phyloP scores from a whole-genome alignment of 768 basidiomycete species.

The Rhodocollybia butyracea region DNA sequence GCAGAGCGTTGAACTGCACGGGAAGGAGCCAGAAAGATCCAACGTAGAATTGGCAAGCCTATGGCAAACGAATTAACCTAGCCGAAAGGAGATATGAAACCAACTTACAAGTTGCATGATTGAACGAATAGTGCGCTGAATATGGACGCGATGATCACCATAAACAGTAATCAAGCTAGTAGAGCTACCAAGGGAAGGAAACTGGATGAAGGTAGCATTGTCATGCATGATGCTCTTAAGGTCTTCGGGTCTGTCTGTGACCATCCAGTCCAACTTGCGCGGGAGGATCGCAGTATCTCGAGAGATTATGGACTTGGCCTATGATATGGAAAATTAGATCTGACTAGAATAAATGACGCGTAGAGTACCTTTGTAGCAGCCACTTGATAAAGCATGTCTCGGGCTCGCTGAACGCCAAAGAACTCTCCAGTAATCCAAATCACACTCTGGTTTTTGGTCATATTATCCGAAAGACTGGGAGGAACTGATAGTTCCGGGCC shows the following conservation, averaged over 20 bases:
- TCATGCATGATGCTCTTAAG: constrained; percentile 91
- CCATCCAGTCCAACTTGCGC: constrained; percentile 97
- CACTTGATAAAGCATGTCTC: constrained; percentile 91
- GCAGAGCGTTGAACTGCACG: constrained; percentile 86
- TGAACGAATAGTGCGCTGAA: constrained; percentile 89
- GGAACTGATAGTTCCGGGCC: constrained; percentile 58
- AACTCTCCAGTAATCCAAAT: constrained; percentile 99
- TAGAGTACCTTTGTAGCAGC: constrained; percentile 76
- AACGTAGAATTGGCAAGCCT: constrained; percentile 95
- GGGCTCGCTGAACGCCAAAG: constrained; percentile 90
- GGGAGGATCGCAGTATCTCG: constrained; percentile 92
- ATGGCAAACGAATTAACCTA: too few relatives aligned
- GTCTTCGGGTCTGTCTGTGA: constrained; percentile 94
- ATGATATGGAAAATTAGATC: neutral
- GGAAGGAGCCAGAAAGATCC: constrained; percentile 98
- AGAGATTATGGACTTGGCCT: constrained; percentile 90
- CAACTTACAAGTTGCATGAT: constrained; percentile 89
- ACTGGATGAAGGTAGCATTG: constrained; percentile 93
- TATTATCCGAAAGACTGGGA: constrained; percentile 31
- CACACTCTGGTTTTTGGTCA: constrained; percentile 62
- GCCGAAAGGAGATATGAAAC: neutral
- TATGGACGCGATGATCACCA: constrained; percentile 91
- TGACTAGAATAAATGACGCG: neutral
- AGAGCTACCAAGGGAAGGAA: constrained; percentile 89
- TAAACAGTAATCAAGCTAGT: constrained; percentile 92